phyloP scores from a whole-genome alignment of 768 basidiomycete species.

The Mycena amicta region DNA sequence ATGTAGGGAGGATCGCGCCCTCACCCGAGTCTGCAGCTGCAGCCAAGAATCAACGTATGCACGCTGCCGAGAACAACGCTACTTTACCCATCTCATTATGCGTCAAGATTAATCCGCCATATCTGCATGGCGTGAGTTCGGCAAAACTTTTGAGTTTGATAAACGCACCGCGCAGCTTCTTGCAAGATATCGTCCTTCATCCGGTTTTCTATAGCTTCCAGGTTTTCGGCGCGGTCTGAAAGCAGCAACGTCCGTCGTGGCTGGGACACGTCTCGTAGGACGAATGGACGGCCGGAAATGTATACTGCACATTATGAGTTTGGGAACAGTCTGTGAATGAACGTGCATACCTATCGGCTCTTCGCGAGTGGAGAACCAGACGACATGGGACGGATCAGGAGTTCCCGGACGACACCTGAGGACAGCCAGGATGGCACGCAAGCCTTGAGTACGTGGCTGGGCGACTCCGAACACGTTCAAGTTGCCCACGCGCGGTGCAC shows the following conservation, averaged over 20 bases:
- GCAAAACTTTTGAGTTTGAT: conserved; percentile 2
- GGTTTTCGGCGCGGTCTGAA: conserved; percentile 91
- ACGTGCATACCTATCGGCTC: conserved; percentile 80
- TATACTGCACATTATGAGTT: conserved; percentile 55
- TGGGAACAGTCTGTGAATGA: not conserved
- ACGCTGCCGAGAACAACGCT: not conserved
- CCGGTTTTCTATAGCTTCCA: conserved; percentile 89
- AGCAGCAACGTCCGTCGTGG: conserved; percentile 78
- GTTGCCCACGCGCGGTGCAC: conserved; percentile 74
- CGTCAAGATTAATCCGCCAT: conserved; percentile 87
- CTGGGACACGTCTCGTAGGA: conserved; percentile 83
- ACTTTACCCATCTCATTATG: conserved; percentile 86
- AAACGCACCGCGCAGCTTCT: conserved; percentile 68
- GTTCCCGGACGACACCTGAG: conserved; percentile 74
- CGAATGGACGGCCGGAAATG: conserved; percentile 91
- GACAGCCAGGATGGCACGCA: conserved; percentile 86
- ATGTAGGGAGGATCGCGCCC: conserved; percentile 86
- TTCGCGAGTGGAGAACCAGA: conserved; percentile 97
- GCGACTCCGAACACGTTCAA: conserved; percentile 95
- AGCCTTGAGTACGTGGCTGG: conserved; percentile 90
- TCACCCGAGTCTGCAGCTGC: conserved; percentile 63
- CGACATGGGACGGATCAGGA: conserved; percentile 68
- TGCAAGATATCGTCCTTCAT: conserved; percentile 89
- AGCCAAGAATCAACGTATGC: conserved; percentile 19
- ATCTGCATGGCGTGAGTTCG: conserved; percentile 45